phyloP scores from a whole-genome alignment of 2,329 filamentous ascomycete genomes.

The Calonectria ilicicola region DNA sequence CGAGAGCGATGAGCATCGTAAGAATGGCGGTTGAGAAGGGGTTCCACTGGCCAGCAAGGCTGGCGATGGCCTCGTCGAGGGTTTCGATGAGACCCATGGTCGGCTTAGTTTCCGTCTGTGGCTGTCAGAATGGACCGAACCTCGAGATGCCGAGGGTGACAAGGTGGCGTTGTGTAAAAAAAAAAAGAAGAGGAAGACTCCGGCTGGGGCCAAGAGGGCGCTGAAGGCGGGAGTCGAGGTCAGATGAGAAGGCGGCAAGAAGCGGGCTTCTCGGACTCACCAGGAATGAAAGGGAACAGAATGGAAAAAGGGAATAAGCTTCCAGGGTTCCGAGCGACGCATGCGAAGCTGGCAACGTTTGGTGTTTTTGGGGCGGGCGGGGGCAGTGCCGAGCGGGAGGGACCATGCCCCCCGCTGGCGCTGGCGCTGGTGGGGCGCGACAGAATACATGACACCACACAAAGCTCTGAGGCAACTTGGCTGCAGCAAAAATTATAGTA shows the following conservation, averaged over 20 bases:
- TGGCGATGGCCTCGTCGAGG: conserved; percentile 78
- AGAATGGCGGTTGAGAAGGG: conserved; percentile 79
- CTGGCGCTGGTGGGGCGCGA: no score
- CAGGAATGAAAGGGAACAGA: background rate
- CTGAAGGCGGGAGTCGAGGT: background rate
- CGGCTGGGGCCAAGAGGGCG: background rate
- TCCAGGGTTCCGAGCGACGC: conserved; percentile 7
- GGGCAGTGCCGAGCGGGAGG: conserved; percentile 34
- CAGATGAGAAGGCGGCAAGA: background rate
- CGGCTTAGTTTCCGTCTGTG: conserved; percentile 12
- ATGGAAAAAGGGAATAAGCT: conserved; percentile 2
- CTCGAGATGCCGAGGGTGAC: background rate
- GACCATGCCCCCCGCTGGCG: conserved; percentile 7
- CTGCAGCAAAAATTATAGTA: no score
- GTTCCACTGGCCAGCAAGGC: conserved; percentile 84
- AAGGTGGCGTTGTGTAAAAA: conserved; percentile 1
- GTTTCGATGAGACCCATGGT: conserved; percentile 64
- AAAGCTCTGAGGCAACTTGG: no score
- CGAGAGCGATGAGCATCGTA: conserved; percentile 72
- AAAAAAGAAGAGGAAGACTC: background rate
- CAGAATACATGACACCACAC: no score
- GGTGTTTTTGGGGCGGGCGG: conserved; percentile 29
- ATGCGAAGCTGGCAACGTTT: conserved; percentile 21
- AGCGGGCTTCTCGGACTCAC: conserved; percentile 1
- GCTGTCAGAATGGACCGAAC: conserved; percentile 3